These are phyloP conservation scores for Aegilops longissima DNA, from an alignment of 176 grass and related monocot genomes.

Conservation along the genomic window DNA sequence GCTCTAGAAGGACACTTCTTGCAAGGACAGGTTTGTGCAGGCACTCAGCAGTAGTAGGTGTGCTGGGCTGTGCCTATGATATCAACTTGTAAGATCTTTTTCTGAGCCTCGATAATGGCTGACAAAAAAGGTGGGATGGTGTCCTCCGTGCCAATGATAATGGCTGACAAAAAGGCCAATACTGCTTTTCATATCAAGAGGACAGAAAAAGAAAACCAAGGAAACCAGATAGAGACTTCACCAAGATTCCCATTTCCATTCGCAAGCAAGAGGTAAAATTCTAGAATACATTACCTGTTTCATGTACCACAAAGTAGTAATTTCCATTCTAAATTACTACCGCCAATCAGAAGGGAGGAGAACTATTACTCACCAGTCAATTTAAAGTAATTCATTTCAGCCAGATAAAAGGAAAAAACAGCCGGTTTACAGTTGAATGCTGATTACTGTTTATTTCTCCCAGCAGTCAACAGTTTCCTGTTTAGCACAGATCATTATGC, in stretches of 20 bases:
- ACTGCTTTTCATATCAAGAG: constrained; percentile 40
- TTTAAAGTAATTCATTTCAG: constrained; percentile 8
- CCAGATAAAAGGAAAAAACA: neutral
- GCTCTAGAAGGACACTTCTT: constrained; percentile 30
- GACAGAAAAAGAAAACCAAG: constrained; percentile 30
- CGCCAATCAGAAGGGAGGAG: neutral
- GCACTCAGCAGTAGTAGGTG: constrained; percentile 21
- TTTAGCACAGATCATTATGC: neutral
- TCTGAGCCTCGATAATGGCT: constrained; percentile 39
- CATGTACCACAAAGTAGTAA: neutral
- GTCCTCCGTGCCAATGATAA: constrained; percentile 62
- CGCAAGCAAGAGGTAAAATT: constrained; percentile 14
- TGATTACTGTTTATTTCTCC: neutral
- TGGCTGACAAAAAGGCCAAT: constrained; percentile 47
- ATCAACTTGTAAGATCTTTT: constrained; percentile 46
- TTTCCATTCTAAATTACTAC: constrained; percentile 6
- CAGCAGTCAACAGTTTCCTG: constrained; percentile 5
- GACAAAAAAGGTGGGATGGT: constrained; percentile 47
- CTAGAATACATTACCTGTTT: neutral
- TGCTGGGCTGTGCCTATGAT: constrained; percentile 17
- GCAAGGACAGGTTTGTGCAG: constrained; percentile 24
- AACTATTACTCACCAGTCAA: neutral
- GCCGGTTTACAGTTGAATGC: neutral
- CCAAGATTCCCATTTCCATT: constrained; percentile 38
- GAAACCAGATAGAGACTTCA: constrained; percentile 43